A percentile compares a stretch with the other conserved stretches of the same genome.
These are phyloP conservation scores for Lichtheimia ramosa DNA, from an alignment of 371 early-diverging fungal genomes.

Conservation along the genomic window DNA sequence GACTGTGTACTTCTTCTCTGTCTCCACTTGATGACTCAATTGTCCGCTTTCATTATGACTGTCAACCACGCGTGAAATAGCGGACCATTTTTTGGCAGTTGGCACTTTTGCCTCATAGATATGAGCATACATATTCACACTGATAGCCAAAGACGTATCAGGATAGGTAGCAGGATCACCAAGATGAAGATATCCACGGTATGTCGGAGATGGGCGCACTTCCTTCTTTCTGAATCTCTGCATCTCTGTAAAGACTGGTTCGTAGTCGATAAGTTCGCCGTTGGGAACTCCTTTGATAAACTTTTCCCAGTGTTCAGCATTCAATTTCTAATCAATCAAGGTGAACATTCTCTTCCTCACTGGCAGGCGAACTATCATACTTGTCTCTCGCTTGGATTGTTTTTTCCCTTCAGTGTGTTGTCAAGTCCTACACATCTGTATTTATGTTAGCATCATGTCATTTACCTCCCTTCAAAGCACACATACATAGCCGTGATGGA, in stretches of 20 bases:
- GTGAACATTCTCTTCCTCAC: not conserved
- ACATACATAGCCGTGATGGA: conserved; percentile 59
- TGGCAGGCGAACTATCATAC: not conserved
- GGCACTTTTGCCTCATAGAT: conserved; percentile 53
- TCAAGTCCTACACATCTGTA: conserved; percentile 6
- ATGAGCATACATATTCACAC: conserved; percentile 58
- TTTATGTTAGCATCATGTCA: not conserved
- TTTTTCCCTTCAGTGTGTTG: conserved; percentile 10
- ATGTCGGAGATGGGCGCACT: conserved; percentile 58
- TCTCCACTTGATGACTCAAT: conserved; percentile 47
- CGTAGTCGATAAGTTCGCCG: conserved; percentile 29
- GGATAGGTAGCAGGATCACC: conserved; percentile 46
- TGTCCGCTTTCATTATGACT: conserved; percentile 7
- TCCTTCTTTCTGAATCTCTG: conserved; percentile 49
- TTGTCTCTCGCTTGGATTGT: not conserved
- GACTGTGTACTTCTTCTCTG: conserved; percentile 40
- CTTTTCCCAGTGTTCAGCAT: conserved; percentile 21
- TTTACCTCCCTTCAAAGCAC: not conserved
- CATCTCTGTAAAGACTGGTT: conserved; percentile 50
- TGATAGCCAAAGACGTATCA: conserved; percentile 45
- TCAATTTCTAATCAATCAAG: conserved; percentile 7
- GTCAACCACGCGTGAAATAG: conserved; percentile 40
- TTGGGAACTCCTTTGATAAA: conserved; percentile 15
- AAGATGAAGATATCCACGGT: conserved; percentile 54
- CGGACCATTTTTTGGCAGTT: conserved; percentile 61